Conservation (phyloP, 176 grass and related monocot species). For the Oropetium thomaeum region DNA sequence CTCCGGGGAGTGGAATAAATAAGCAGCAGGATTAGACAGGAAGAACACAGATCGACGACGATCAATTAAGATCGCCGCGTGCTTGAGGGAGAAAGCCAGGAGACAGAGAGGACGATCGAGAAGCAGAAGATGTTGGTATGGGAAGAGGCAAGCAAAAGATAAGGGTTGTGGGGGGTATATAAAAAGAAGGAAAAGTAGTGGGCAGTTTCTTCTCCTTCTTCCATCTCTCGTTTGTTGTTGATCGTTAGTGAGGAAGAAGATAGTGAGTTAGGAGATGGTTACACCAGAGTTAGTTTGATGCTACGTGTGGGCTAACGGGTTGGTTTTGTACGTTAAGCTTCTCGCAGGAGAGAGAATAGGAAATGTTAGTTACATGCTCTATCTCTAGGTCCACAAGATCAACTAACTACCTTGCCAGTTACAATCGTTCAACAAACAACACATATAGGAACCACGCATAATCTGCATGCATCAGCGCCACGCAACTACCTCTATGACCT, state of each 20-base stretch:
- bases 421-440: slow-evolving; percentile 51
- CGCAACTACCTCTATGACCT: slow-evolving; percentile 17
- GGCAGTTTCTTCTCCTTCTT: slow-evolving; percentile 2
- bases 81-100: background rate
- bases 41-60: slow-evolving; percentile 13
- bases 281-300: slow-evolving; percentile 89
- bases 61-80: slow-evolving; percentile 21
- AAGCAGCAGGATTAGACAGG: background rate
- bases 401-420: slow-evolving; percentile 46
- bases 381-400: slow-evolving; percentile 51
- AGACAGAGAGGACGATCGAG: background rate
- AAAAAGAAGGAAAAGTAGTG: slow-evolving; percentile 44
- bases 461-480: slow-evolving; percentile 12
- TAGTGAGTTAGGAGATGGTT: slow-evolving; percentile 80
- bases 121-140: slow-evolving; percentile 11
- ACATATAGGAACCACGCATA: background rate
- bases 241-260: slow-evolving; percentile 81
- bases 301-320: slow-evolving; percentile 89
- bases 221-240: slow-evolving; percentile 22
- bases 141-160: slow-evolving; percentile 35
- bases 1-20: slow-evolving; percentile 38
- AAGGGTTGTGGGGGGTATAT: slow-evolving; percentile 40
- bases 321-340: slow-evolving; percentile 71
- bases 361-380: slow-evolving; percentile 47
- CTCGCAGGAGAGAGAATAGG: slow-evolving; percentile 33